phyloP scores from a whole-genome alignment of 83 land plant species.

The Isoetes engelmannii region DNA sequence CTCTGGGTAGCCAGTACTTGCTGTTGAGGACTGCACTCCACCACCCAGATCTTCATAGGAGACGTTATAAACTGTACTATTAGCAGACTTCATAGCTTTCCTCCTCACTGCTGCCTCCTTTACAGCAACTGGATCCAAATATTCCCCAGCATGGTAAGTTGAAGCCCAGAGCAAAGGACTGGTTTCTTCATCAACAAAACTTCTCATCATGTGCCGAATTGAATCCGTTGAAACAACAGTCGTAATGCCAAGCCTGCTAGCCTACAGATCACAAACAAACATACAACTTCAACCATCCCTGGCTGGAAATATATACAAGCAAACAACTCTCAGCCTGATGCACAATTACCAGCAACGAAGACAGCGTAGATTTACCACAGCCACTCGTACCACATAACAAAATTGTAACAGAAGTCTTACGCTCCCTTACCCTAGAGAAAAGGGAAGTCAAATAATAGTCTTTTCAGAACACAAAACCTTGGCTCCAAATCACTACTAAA shows the following conservation, averaged over 20 bases:
- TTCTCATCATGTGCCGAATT: constrained; percentile 97
- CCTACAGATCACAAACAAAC: constrained; percentile 36
- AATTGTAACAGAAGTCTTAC: constrained; percentile 82
- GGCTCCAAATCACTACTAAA: background rate
- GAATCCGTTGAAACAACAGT: constrained; percentile 98
- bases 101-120: constrained; percentile 71
- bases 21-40: too few species aligned
- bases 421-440: constrained; percentile 69
- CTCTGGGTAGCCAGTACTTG: too few species aligned
- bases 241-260: constrained; percentile 84
- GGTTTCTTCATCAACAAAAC: constrained; percentile 77
- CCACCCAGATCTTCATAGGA: too few species aligned
- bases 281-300: too few species aligned
- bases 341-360: constrained; percentile 77
- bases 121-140: constrained; percentile 81
- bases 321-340: too few species aligned
- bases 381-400: constrained; percentile 97
- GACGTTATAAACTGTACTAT: too few species aligned
- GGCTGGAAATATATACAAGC: too few species aligned
- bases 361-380: constrained; percentile 98
- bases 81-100: constrained; percentile 43
- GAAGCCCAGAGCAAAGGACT: constrained; percentile 95
- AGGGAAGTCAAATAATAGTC: background rate
- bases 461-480: background rate
- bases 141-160: constrained; percentile 96